Evolutionary conservation across 2,329 filamentous ascomycete genomes (phyloP).

Genomic region (Claviceps humidiphila): DNA sequence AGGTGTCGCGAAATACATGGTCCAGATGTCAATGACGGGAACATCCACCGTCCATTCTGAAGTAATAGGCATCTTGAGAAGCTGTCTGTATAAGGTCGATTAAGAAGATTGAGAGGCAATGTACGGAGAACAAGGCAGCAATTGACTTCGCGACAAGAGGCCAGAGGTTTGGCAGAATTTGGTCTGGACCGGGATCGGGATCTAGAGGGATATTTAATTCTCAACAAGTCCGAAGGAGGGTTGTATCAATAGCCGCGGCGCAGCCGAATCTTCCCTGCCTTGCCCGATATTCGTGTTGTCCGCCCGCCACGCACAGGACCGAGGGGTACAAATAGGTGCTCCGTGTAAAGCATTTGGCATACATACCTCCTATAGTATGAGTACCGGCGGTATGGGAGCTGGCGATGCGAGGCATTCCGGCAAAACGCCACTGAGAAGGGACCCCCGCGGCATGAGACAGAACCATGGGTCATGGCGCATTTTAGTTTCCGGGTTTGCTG

Average conservation of each 20-base stretch:
- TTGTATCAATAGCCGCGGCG: not conserved
- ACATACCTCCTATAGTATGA: too few relatives aligned
- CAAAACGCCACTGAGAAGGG: too few relatives aligned
- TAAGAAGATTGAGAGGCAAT: not conserved
- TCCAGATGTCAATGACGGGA: slow-evolving; percentile 66
- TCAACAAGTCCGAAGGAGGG: not conserved
- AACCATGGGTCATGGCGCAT: too few relatives aligned
- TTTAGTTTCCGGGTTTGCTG: too few relatives aligned
- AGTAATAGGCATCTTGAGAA: slow-evolving; percentile 51
- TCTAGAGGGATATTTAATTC: not conserved
- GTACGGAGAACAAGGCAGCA: not conserved
- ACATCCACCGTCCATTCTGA: slow-evolving; percentile 58
- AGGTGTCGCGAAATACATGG: slow-evolving; percentile 59
- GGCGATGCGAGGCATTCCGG: too few relatives aligned
- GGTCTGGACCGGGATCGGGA: not conserved
- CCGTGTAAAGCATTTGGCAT: too few relatives aligned
- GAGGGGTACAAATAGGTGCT: too few relatives aligned
- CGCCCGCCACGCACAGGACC: too few relatives aligned
- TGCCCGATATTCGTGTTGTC: too few relatives aligned
- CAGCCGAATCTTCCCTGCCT: not conserved
- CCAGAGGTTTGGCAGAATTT: not conserved
- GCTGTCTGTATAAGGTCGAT: not conserved
- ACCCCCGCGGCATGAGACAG: too few relatives aligned
- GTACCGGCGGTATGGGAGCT: too few relatives aligned
- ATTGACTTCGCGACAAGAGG: not conserved